Evolutionary conservation across 2,329 filamentous ascomycete genomes (phyloP).

Genomic region (Botrytis tulipae): DNA sequence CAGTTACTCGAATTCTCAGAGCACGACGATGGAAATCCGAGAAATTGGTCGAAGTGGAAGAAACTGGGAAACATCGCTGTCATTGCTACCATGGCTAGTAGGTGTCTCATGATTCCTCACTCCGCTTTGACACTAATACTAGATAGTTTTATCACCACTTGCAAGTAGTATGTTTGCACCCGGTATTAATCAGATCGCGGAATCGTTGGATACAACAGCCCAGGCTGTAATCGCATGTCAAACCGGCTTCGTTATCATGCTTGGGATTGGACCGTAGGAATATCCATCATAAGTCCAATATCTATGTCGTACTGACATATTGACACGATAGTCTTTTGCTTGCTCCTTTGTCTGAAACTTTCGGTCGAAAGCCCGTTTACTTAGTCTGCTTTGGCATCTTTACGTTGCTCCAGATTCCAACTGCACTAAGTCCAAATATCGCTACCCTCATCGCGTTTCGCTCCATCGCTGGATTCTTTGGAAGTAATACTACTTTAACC

Average conservation of each 20-base stretch:
- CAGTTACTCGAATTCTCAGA: conserved; percentile 23
- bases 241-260: conserved; percentile 30
- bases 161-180: conserved; percentile 49
- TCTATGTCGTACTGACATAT: neutral
- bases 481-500: conserved; percentile 21
- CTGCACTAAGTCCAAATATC: conserved; percentile 49
- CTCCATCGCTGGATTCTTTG: conserved; percentile 47
- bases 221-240: conserved; percentile 53
- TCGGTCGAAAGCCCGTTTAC: conserved; percentile 66
- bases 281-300: no score
- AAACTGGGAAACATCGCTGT: conserved; percentile 33
- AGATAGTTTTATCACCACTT: conserved; percentile 30
- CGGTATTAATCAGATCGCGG: conserved; percentile 47
- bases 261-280: conserved; percentile 22
- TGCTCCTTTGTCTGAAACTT: conserved; percentile 63
- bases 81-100: conserved; percentile 33
- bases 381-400: conserved; percentile 55
- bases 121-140: neutral
- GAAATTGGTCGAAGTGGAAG: conserved; percentile 32
- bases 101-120: conserved; percentile 5
- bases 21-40: conserved; percentile 31
- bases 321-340: conserved; percentile 48
- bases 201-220: conserved; percentile 19
- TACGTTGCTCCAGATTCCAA: conserved; percentile 52
- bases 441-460: conserved; percentile 43